Percentiles rank a stretch among this genome's conserved stretches.
phyloP scores from a whole-genome alignment of 176 grass and related monocot species.

The bread wheat (Triticum aestivum) region DNA sequence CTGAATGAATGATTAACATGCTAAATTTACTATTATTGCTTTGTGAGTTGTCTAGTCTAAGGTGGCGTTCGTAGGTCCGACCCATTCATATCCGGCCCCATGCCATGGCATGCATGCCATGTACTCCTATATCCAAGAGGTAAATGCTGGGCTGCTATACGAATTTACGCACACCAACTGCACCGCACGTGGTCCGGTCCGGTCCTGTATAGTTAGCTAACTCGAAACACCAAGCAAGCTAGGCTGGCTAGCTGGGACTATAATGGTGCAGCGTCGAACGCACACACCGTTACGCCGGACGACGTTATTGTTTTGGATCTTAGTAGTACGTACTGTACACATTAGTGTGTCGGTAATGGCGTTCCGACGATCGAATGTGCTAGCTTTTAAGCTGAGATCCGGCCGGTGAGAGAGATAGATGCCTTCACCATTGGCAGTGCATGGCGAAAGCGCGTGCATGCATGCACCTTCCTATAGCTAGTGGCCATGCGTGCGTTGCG shows the following conservation, averaged over 20 bases:
- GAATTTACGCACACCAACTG: slow-evolving; percentile 1
- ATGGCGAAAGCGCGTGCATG: no score
- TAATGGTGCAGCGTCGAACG: not conserved
- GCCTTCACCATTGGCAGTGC: not conserved
- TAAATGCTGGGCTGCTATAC: not conserved
- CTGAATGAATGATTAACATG: no score
- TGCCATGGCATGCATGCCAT: not conserved
- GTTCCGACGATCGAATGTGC: not conserved
- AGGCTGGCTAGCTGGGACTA: not conserved
- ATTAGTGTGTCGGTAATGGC: not conserved
- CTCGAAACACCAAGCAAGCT: not conserved
- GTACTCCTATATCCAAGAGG: not conserved
- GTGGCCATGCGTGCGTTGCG: no score
- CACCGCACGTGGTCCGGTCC: not conserved
- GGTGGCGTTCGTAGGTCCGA: no score
- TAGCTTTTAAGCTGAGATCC: no score
- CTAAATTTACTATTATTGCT: no score
- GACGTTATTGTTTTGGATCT: no score
- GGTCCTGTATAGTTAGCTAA: not conserved
- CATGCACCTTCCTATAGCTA: not conserved
- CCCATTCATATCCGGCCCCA: no score
- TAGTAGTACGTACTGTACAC: no score
- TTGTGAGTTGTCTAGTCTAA: no score
- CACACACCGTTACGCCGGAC: not conserved
- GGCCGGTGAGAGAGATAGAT: no score